phyloP scores from a whole-genome alignment of 2,329 filamentous ascomycete genomes.

The Lachnum nothofagi region DNA sequence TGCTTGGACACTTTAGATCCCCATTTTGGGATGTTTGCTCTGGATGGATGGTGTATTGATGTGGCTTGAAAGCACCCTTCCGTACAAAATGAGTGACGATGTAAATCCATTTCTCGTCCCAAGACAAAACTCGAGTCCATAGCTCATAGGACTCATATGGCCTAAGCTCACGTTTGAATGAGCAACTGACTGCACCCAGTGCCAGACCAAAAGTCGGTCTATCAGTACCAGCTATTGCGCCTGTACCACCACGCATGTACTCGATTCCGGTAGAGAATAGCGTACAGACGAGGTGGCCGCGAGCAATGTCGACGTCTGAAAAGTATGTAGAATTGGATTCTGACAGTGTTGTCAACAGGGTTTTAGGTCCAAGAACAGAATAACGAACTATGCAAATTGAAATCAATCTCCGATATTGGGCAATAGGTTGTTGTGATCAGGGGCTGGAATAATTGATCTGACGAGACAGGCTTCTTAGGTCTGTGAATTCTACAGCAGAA shows the following conservation, averaged over 20 bases:
- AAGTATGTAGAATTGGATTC: slow-evolving; percentile 67
- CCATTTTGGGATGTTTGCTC: slow-evolving; percentile 23
- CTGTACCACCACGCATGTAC: slow-evolving; percentile 32
- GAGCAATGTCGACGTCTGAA: slow-evolving; percentile 61
- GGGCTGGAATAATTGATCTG: slow-evolving; percentile 58
- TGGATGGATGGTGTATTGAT: slow-evolving; percentile 32
- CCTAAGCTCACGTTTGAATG: slow-evolving; percentile 66
- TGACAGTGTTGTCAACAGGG: neutral
- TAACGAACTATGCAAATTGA: slow-evolving; percentile 66
- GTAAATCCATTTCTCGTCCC: slow-evolving; percentile 80
- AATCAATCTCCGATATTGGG: slow-evolving; percentile 61
- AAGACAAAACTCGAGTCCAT: slow-evolving; percentile 64
- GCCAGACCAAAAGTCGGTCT: slow-evolving; percentile 32
- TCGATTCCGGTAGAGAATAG: slow-evolving; percentile 36
- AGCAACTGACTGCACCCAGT: slow-evolving; percentile 52
- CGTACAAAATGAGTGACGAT: slow-evolving; percentile 48
- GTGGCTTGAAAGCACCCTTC: slow-evolving; percentile 34
- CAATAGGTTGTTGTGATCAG: slow-evolving; percentile 57
- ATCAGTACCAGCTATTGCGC: slow-evolving; percentile 29
- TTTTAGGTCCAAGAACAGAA: too few species aligned
- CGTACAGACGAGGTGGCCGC: slow-evolving; percentile 57
- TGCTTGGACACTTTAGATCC: slow-evolving; percentile 2
- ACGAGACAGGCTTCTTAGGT: slow-evolving; percentile 38
- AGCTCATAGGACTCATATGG: slow-evolving; percentile 67
- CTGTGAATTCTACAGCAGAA: slow-evolving; percentile 40